A percentile compares a stretch with the other conserved stretches of the same genome.
Conservation (phyloP, 768 basidiomycete genomes). For the Kwoniella sp. region DNA sequence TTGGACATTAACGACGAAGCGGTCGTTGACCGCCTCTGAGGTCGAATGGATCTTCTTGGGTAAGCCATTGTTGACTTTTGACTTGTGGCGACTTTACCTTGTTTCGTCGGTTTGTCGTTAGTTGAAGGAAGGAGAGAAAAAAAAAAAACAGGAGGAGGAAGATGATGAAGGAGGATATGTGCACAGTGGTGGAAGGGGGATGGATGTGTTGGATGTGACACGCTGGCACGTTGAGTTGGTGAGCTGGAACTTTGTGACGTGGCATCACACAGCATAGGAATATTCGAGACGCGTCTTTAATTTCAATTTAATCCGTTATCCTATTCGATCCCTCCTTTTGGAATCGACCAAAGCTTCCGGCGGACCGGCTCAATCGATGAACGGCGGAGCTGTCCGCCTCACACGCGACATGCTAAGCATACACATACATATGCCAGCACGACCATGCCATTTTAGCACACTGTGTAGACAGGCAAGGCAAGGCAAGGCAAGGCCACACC, state of each 20-base stretch:
- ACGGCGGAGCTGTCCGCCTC: not conserved
- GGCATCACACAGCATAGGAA: slow-evolving; percentile 16
- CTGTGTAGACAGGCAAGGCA: too few relatives aligned
- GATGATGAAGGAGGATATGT: not conserved
- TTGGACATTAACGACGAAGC: slow-evolving; percentile 41
- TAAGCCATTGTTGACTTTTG: slow-evolving; percentile 36
- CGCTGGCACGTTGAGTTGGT: slow-evolving; percentile 10
- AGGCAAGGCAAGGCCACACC: too few relatives aligned
- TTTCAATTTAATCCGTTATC: slow-evolving; percentile 11
- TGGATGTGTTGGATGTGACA: slow-evolving; percentile 4
- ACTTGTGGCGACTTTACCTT: slow-evolving; percentile 4
- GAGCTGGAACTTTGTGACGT: slow-evolving; percentile 15
- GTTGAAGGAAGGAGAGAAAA: slow-evolving; percentile 12
- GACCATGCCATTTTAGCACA: too few relatives aligned
- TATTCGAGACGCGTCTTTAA: slow-evolving; percentile 26
- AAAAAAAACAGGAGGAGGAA: not conserved
- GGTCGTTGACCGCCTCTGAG: slow-evolving; percentile 27
- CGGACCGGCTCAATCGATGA: too few relatives aligned
- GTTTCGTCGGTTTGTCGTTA: slow-evolving; percentile 8
- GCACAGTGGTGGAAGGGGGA: slow-evolving; percentile 9
- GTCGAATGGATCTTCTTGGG: slow-evolving; percentile 33
- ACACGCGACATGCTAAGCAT: not conserved
- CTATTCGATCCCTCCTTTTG: slow-evolving; percentile 8
- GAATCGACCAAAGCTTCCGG: not conserved
- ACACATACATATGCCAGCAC: too few relatives aligned